Base-by-base conservation (phyloP, 2,329 filamentous ascomycete species). In the Epichloe glyceriae region DNA sequence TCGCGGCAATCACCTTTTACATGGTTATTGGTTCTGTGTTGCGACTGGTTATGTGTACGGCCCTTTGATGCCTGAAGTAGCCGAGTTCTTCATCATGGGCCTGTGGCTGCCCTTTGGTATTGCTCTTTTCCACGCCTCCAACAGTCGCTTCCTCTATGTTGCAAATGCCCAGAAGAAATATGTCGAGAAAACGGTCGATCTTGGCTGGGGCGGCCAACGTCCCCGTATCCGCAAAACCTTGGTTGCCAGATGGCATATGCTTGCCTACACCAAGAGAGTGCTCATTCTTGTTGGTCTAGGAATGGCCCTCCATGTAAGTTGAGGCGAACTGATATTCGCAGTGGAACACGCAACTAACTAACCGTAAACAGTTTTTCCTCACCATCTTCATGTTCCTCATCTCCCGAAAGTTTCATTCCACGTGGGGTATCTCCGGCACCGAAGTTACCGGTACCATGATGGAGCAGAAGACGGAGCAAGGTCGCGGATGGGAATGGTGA, bases 51-150 rank as follows among this genome's bases (percentile, higher is more conserved):
- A 73, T 50, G 58, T 64, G 19, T 64, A 70, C 49, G 67, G 65
- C 2, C 62, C 68, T 2, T 53, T 72, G 2, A 64, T 67, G 48
- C 75, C 78, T 0, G 77, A 77, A 49, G 67, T 72, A 19, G 69
- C 70, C 15, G 78, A 83, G 62, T 85, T 73, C 61, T 85, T 80
- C 79, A 73, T 82, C 62, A 85, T 85, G 82, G 75, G 76, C 54
- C 70, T 80, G 50, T 82, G 79, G 61, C 67, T 85, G 3, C 82
- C 82, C 11, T 74, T 80, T 46, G 81, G 82, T 22, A 79, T 85
- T 50, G 80, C 79, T 7, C 65, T 85, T 5, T 84, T 84, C 60
- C 80, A 85, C 59, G 80, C 78, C 20, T 76, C 76, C 53, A 82
- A 83, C 60, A 74, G 70, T 57, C 77, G 78, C 50, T 78, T 84